A percentile compares a stretch with the other conserved stretches of the same genome.
Conservation (phyloP, 441 rosid genomes). For the Flueggea neowawraea region DNA sequence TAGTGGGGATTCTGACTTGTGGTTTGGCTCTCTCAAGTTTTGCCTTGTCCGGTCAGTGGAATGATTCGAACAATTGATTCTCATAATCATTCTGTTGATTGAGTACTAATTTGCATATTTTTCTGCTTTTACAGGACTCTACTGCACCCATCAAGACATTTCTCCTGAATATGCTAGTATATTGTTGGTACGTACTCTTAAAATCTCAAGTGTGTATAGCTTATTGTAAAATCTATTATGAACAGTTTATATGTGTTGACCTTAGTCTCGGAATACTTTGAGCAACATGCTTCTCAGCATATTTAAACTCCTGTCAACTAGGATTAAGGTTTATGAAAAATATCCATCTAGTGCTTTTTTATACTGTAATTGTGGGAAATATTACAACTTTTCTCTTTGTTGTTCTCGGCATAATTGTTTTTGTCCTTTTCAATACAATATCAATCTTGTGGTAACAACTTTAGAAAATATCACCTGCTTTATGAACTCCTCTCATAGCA, state of each 20-base stretch:
- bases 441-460: too few relatives aligned
- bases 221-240: too few relatives aligned
- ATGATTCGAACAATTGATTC: slow-evolving; percentile 6
- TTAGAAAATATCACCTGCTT: too few relatives aligned
- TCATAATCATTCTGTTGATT: background rate
- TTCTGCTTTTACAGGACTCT: slow-evolving; percentile 47
- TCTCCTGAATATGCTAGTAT: slow-evolving; percentile 96
- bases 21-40: slow-evolving; percentile 95
- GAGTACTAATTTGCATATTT: background rate
- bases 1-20: slow-evolving; percentile 78
- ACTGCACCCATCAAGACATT: slow-evolving; percentile 98
- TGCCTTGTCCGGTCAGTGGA: slow-evolving; percentile 76
- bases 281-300: background rate
- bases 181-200: slow-evolving; percentile 56
- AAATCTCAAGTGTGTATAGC: background rate
- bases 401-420: too few relatives aligned
- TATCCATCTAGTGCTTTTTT: background rate
- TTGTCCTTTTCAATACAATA: too few relatives aligned
- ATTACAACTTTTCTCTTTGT: too few relatives aligned
- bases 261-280: background rate
- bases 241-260: too few relatives aligned
- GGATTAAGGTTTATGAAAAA: background rate
- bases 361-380: too few relatives aligned
- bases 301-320: background rate
- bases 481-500: too few relatives aligned